A percentile compares a stretch with the other conserved stretches of the same genome.
phyloP scores from a whole-genome alignment of 257 asterid genomes.

The Nicotiana paniculata region DNA sequence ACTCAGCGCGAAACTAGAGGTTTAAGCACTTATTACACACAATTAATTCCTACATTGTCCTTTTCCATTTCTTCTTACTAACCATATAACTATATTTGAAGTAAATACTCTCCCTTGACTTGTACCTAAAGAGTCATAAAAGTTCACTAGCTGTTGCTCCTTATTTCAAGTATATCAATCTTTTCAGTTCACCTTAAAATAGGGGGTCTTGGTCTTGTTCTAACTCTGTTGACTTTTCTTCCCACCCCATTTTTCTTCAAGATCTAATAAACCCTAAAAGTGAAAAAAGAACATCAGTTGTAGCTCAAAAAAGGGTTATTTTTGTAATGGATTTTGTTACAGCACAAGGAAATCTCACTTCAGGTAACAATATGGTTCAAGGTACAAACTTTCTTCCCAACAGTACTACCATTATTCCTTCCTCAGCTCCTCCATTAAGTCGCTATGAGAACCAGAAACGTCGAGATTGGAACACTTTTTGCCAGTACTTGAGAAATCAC shows the following conservation, averaged over 20 bases:
- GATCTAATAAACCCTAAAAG: not conserved
- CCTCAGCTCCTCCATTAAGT: constrained; percentile 7
- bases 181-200: not conserved
- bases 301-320: too few species aligned
- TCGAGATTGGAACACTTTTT: constrained; percentile 39
- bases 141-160: not conserved
- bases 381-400: not conserved
- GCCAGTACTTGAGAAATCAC: constrained; percentile 30
- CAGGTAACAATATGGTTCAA: not conserved
- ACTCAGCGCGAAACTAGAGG: not conserved
- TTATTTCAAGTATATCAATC: not conserved
- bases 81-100: not conserved
- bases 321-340: not conserved
- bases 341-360: not conserved
- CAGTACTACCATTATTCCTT: not conserved
- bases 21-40: not conserved
- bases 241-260: not conserved
- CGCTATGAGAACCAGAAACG: constrained; percentile 38
- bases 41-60: not conserved
- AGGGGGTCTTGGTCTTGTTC: not conserved
- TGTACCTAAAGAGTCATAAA: not conserved
- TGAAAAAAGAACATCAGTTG: not conserved
- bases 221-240: not conserved
- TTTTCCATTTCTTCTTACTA: not conserved
- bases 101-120: not conserved